Conservation (phyloP, 2,329 filamentous ascomycete genomes). For the Nannizziopsis arthrosporioides region DNA sequence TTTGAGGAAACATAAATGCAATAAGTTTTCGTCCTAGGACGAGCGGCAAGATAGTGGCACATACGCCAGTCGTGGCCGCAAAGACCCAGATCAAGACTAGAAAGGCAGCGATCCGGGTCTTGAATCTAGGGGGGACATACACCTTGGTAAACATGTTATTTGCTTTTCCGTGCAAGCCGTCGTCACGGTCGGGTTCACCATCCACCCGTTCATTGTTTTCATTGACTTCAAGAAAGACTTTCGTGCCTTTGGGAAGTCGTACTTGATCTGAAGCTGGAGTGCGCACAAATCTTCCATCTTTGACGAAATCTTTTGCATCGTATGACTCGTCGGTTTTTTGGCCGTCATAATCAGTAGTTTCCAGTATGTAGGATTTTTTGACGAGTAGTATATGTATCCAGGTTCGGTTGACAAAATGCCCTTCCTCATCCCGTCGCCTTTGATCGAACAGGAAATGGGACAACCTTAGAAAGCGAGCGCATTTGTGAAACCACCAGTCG, state of each 20-base stretch:
- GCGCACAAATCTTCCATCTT: slow-evolving; percentile 72
- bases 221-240: slow-evolving; percentile 68
- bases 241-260: slow-evolving; percentile 72
- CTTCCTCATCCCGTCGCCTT: slow-evolving; percentile 69
- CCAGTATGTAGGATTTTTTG: neutral
- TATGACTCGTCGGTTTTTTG: slow-evolving; percentile 32
- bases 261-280: slow-evolving; percentile 93
- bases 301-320: slow-evolving; percentile 38
- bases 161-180: slow-evolving; percentile 49
- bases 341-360: slow-evolving; percentile 17
- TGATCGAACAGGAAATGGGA: slow-evolving; percentile 92
- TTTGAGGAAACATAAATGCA: slow-evolving; percentile 55
- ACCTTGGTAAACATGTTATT: slow-evolving; percentile 57
- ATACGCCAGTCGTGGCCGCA: slow-evolving; percentile 74
- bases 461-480: slow-evolving; percentile 65
- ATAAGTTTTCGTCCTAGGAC: slow-evolving; percentile 74
- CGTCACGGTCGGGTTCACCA: slow-evolving; percentile 42
- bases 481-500: slow-evolving; percentile 89
- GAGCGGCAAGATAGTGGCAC: slow-evolving; percentile 74
- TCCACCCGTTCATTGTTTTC: slow-evolving; percentile 56
- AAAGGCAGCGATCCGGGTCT: slow-evolving; percentile 67
- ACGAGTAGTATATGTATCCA: slow-evolving; percentile 40
- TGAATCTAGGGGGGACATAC: slow-evolving; percentile 77
- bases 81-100: slow-evolving; percentile 88
- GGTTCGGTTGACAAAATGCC: slow-evolving; percentile 48